Evolutionary conservation across 805 yeast genomes (phyloP).

Genomic region (Candida stauntonica): DNA sequence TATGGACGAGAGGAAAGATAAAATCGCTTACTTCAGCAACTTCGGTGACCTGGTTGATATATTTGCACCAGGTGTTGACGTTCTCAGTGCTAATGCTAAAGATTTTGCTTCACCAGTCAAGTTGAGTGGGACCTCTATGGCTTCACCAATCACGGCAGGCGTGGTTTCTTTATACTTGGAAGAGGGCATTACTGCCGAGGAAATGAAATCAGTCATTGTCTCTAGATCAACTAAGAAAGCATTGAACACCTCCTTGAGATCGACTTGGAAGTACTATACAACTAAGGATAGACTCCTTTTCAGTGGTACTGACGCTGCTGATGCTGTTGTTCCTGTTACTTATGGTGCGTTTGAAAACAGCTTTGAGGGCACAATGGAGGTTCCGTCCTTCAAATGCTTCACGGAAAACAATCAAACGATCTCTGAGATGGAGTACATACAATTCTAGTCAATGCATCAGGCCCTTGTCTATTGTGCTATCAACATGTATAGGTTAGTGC

Average conservation of each 20-base stretch:
- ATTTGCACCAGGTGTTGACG: slow-evolving; percentile 74
- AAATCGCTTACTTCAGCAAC: slow-evolving; percentile 73
- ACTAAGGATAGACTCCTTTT: slow-evolving; percentile 14
- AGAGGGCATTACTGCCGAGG: slow-evolving; percentile 40
- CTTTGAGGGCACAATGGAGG: too few species aligned
- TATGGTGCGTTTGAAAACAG: too few species aligned
- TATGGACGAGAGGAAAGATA: slow-evolving; percentile 65
- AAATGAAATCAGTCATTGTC: slow-evolving; percentile 39
- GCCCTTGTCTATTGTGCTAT: too few species aligned
- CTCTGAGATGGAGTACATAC: too few species aligned
- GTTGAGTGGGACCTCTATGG: slow-evolving; percentile 78
- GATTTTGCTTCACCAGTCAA: slow-evolving; percentile 21
- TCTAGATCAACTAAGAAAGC: slow-evolving; percentile 38
- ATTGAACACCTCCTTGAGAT: slow-evolving; percentile 4
- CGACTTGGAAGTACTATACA: slow-evolving; percentile 13
- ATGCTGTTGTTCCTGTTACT: not conserved
- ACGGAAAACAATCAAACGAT: too few species aligned
- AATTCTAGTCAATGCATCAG: too few species aligned
- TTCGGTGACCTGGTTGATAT: slow-evolving; percentile 86
- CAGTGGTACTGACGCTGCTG: slow-evolving; percentile 8
- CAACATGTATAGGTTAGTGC: too few species aligned
- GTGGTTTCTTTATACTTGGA: slow-evolving; percentile 52
- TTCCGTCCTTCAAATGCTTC: too few species aligned
- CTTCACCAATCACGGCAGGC: slow-evolving; percentile 70
- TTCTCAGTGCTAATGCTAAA: slow-evolving; percentile 47